phyloP scores from a whole-genome alignment of 495 filamentous ascomycete species.

The Penicillium verhagenii region DNA sequence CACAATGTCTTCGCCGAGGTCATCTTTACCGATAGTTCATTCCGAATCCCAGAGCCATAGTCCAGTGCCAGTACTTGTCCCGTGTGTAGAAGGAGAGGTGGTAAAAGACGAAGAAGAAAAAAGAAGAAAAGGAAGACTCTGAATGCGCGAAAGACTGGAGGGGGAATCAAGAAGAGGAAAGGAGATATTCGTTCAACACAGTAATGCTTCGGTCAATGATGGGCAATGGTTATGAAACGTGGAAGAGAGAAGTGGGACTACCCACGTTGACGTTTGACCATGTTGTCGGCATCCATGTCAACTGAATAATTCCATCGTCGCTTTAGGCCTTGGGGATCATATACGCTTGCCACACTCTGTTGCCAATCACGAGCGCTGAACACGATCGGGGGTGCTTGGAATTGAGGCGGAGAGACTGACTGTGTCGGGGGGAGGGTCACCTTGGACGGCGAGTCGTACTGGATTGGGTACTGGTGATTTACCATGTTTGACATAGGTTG shows the following conservation, averaged over 20 bases:
- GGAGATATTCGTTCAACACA: too few species aligned
- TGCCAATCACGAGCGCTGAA: conserved; percentile 97
- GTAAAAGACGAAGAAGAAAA: too few species aligned
- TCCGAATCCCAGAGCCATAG: background rate
- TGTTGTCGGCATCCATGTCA: conserved; percentile 32
- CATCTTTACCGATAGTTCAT: background rate
- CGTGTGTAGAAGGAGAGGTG: background rate
- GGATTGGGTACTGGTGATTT: conserved; percentile 38
- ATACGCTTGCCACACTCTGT: conserved; percentile 87
- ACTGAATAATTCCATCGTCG: conserved; percentile 61
- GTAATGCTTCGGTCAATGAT: background rate
- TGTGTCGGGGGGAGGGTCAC: conserved; percentile 40
- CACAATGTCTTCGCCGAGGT: background rate
- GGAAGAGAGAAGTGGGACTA: background rate
- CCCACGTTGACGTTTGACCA: conserved; percentile 38
- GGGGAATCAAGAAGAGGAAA: too few species aligned
- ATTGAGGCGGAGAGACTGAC: conserved; percentile 53
- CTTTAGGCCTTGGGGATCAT: conserved; percentile 72
- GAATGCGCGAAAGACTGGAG: background rate
- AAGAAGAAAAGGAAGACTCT: background rate
- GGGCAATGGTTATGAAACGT: background rate
- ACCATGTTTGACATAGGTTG: conserved; percentile 31
- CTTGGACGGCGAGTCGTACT: conserved; percentile 37
- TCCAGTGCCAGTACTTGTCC: background rate
- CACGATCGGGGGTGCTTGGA: conserved; percentile 59